Conservation (phyloP, 805 yeast species). For the Candida coquimbonensis region DNA sequence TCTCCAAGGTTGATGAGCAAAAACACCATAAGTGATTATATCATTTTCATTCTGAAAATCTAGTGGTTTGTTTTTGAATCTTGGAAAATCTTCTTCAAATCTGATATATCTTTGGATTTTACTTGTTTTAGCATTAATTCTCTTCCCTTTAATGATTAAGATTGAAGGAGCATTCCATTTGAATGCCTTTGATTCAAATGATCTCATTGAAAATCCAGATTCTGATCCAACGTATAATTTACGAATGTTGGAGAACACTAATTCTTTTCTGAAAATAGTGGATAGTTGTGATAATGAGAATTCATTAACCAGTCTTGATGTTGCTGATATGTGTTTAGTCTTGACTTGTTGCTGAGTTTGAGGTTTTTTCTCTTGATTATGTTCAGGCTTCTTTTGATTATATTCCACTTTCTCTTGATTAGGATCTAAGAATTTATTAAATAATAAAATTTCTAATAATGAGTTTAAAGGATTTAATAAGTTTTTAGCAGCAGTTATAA, state of each 20-base stretch:
- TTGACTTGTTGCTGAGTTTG: neutral
- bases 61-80: conserved; percentile 24
- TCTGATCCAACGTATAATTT: conserved; percentile 68
- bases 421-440: conserved; percentile 8
- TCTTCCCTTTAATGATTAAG: conserved; percentile 54
- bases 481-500: conserved; percentile 33
- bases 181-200: conserved; percentile 75
- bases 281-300: conserved; percentile 35
- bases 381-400: too few relatives aligned
- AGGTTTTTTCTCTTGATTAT: too few relatives aligned
- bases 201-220: conserved; percentile 81
- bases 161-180: conserved; percentile 90
- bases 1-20: conserved; percentile 69
- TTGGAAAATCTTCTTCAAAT: conserved; percentile 45
- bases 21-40: conserved; percentile 55
- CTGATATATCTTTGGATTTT: conserved; percentile 41
- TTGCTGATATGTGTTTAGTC: conserved; percentile 8
- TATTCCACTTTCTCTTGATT: neutral
- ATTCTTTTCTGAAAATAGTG: conserved; percentile 30
- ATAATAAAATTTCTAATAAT: conserved; percentile 39
- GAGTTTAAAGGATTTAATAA: conserved; percentile 37
- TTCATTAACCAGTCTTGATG: conserved; percentile 34
- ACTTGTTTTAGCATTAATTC: conserved; percentile 17
- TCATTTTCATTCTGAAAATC: conserved; percentile 27
- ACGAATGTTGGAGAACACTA: conserved; percentile 41